A percentile compares a stretch with the other conserved stretches of the same genome.
Conservation (phyloP, 176 grass and related monocot genomes). For the Carex pumila region DNA sequence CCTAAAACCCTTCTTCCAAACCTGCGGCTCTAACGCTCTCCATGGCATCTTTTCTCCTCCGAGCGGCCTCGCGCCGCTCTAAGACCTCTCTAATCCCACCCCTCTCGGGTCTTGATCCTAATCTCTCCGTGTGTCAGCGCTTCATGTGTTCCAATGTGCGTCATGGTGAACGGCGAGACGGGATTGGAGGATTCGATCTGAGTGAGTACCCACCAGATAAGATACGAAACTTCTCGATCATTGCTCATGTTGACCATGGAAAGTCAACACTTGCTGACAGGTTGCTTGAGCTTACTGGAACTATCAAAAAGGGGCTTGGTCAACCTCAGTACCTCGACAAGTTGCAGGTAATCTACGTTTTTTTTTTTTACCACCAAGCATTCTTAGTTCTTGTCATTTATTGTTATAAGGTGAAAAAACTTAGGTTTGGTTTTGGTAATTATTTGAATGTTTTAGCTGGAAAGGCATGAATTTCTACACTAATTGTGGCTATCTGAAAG, state of each 20-base stretch:
- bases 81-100: not conserved
- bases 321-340: slow-evolving; percentile 93
- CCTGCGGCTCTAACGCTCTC: not conserved
- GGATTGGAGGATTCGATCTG: slow-evolving; percentile 39
- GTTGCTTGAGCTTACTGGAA: slow-evolving; percentile 79
- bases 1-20: slow-evolving; percentile 13
- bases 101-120: slow-evolving; percentile 9
- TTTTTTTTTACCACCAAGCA: not conserved
- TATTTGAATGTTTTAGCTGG: not conserved
- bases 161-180: not conserved
- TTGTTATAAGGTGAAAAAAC: not conserved
- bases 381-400: not conserved
- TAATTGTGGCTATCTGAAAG: no score
- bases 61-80: not conserved
- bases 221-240: slow-evolving; percentile 89
- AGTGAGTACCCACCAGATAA: slow-evolving; percentile 64
- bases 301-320: slow-evolving; percentile 81
- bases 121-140: slow-evolving; percentile 19
- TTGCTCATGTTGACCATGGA: slow-evolving; percentile 83
- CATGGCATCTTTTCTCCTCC: not conserved
- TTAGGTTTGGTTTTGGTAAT: not conserved
- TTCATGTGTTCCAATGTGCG: slow-evolving; percentile 34
- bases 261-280: slow-evolving; percentile 88
- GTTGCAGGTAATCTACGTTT: slow-evolving; percentile 40
- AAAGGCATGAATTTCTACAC: not conserved